Conservation (phyloP, 495 filamentous ascomycete genomes). For the Annulohypoxylon bovei region DNA sequence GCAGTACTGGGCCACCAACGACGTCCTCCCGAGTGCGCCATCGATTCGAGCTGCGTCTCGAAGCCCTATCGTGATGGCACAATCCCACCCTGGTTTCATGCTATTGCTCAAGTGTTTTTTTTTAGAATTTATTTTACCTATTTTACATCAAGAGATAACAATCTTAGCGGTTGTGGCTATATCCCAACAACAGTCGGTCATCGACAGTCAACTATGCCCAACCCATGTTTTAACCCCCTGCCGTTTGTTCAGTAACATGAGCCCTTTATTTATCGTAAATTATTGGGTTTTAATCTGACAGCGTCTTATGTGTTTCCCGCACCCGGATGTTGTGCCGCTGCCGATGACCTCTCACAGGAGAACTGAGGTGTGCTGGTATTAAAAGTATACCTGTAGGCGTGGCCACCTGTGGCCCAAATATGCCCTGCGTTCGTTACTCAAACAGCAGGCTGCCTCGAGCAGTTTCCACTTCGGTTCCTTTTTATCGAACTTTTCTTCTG, state of each 20-base stretch:
- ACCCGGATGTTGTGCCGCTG: background rate
- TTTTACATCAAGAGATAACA: too few relatives aligned
- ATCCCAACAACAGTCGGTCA: too few relatives aligned
- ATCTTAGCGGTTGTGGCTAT: background rate
- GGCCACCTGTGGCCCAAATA: slow-evolving; percentile 19
- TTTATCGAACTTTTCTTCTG: background rate
- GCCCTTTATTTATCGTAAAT: background rate
- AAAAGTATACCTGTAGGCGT: background rate
- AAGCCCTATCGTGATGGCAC: too few relatives aligned
- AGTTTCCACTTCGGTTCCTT: background rate
- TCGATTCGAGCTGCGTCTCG: too few relatives aligned
- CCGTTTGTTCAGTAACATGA: slow-evolving; percentile 13
- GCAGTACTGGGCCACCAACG: background rate
- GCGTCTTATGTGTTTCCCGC: slow-evolving; percentile 1
- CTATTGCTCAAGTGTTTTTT: too few relatives aligned
- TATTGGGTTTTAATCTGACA: background rate
- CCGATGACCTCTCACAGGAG: background rate
- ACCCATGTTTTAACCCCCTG: slow-evolving; percentile 5
- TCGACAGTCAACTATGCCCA: too few relatives aligned
- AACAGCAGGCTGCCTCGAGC: background rate
- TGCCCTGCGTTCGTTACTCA: slow-evolving; percentile 4
- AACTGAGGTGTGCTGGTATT: background rate
- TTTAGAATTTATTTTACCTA: too few relatives aligned
- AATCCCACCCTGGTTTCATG: background rate
- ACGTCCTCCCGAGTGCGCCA: background rate